Base-by-base conservation (phyloP, 2,329 filamentous ascomycete genomes). In the Penicillium frequentans region DNA sequence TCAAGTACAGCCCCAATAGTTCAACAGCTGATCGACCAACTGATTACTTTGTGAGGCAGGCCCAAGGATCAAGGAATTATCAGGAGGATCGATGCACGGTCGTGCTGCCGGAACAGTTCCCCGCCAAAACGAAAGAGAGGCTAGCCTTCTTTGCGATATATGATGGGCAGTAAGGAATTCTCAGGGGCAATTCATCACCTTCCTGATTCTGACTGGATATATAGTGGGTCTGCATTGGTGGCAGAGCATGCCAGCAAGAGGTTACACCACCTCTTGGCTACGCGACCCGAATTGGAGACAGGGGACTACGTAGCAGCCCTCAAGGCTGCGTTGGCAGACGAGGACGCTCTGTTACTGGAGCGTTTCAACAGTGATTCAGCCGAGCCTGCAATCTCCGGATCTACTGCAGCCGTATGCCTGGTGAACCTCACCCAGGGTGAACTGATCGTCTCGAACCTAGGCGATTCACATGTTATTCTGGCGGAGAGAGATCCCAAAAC, bases 401-500 rank as follows among this genome's bases (percentile, higher is more conserved):
- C 72, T 3, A 74, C 72, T 6, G 69, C 69, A 7, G 70, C 71
- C 7, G n/a, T 73, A 24, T 72, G 69, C 53, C 60, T 73, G 27
- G 54, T 73, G 39, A 72, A 74, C 52, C 54, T 73, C 45, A 70
- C 66, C 2, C 62, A 63, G 49, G 70, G 70, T 5, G 63, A 74
- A 16, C 45, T 73, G 52, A 51, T 73, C 3, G 66, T 72, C 42
- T 70, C 67, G 23, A 74, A 73, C 49, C 59, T 74, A 10, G 72
- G 72, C 13, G 72, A 74, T 57, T 73, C 72, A 46, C 71, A 73
- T 63, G 69, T 72, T 48, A 62, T 73, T 23, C 51, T 74, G 21
- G 72, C 68, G 3, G 68, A 73, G 55, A 64, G 67, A n/a, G 65
- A 68, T 49, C 61, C 58, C n/a, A 59, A 54, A 47, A 66, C 64